These are phyloP conservation scores for Tetraselmis striata DNA, from an alignment of 139 green algal species.

Conservation along the genomic window DNA sequence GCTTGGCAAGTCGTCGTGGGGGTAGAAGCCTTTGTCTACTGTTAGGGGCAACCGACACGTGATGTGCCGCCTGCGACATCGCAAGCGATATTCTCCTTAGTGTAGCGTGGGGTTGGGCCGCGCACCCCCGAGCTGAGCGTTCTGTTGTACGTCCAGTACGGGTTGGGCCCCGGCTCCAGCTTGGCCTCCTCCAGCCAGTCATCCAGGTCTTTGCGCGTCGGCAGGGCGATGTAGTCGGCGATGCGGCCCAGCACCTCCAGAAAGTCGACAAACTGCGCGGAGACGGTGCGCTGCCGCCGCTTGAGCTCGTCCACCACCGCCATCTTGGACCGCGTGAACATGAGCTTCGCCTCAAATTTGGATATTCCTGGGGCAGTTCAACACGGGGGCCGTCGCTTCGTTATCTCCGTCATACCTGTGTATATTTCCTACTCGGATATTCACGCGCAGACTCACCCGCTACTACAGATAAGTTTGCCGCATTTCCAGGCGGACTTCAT, in stretches of 20 bases:
- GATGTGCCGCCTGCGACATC: no score
- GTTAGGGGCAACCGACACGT: no score
- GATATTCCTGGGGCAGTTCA: conserved; percentile 16
- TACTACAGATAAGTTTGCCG: no score
- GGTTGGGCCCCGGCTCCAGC: not conserved
- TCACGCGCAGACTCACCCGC: no score
- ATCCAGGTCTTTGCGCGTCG: conserved; percentile 12
- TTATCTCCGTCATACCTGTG: no score
- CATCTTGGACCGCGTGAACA: conserved; percentile 40
- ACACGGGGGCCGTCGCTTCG: not conserved
- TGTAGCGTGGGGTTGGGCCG: no score
- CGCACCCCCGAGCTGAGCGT: not conserved
- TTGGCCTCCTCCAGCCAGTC: not conserved
- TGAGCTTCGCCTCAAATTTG: conserved; percentile 35
- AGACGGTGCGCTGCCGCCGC: conserved; percentile 36
- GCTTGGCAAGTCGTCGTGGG: no score
- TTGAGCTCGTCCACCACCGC: conserved; percentile 43
- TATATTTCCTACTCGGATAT: no score
- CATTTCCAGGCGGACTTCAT: not conserved
- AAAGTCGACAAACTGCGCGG: conserved; percentile 38
- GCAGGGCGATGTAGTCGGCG: conserved; percentile 23
- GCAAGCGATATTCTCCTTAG: no score
- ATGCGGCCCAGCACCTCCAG: conserved; percentile 26
- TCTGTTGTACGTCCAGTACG: not conserved
- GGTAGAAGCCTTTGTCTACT: no score